Evolutionary conservation across 495 filamentous ascomycete species (phyloP), one percentile per base, ranked within the genome.

Genomic region (Hypoxylon subgilvum): DNA sequence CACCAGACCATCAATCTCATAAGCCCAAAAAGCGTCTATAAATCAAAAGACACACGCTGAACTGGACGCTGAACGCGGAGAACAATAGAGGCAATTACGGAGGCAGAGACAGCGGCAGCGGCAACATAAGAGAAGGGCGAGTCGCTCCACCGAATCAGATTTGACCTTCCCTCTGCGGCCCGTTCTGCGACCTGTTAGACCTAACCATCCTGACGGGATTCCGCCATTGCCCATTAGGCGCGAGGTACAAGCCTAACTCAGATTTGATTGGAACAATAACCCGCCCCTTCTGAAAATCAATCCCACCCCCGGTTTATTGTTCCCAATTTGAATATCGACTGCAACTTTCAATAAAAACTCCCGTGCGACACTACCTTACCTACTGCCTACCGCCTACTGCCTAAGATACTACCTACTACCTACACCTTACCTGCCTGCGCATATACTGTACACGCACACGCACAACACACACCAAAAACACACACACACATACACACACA

Each of bases 181-280:
- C 42, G 48, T 63, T 63, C 60, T 63, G 60, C 60, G 60, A 63
- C 60, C 61, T 64, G 61, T 51, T 51, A 59, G 54, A 34, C 49
- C 60, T 54, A 58, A 57, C 61, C 61, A 48, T 64, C 40, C 61
- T 59, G 54, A 64, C 61, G 61, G 61, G 52, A 63, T 64, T 59
- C 54, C 50, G 49, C 61, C 49, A 64, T 63, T 52, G 47, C 59
- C 59, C 59, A 57, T 64, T 64, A 64, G 61, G 61, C 61, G 61
- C 45, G 50, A 59, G 43, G 61, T 58, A 54, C 61, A 51, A 54
- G 54, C 49, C 61, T 59, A 64, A 59, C 49, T 45, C 42, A 51
- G 40, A 53, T 52, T 40, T 64, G 61, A 64, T 64, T 64, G 61
- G 61, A 64, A 54, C 49, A 51, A 49, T n/a, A 39, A 42, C n/a